Evolutionary conservation across 805 yeast genomes (phyloP).

Genomic region (Barnettozyma salicaria): DNA sequence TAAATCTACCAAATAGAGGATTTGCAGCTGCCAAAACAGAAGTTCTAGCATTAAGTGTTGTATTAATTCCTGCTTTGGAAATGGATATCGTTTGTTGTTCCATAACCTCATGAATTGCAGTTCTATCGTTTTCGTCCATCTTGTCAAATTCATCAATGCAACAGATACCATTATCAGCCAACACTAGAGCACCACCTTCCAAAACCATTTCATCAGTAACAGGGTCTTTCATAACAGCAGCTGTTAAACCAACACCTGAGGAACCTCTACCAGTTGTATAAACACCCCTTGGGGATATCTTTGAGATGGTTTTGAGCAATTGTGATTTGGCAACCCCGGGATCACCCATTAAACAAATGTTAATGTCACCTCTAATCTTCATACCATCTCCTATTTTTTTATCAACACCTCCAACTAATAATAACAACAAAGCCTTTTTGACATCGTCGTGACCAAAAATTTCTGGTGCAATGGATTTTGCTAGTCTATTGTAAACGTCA

Average conservation of each 20-base stretch:
- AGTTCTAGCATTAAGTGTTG: conserved; percentile 91
- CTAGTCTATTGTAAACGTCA: conserved; percentile 70
- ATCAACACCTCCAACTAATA: conserved; percentile 92
- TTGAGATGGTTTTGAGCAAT: conserved; percentile 80
- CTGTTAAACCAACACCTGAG: conserved; percentile 97
- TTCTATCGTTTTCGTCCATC: conserved; percentile 95
- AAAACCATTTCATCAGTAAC: conserved; percentile 98
- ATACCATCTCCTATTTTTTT: conserved; percentile 94
- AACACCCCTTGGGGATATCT: conserved; percentile 93
- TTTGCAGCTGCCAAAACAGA: conserved; percentile 98
- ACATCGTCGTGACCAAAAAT: conserved; percentile 92
- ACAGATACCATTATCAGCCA: conserved; percentile 97
- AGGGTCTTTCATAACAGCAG: conserved; percentile 98
- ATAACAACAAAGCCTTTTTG: conserved; percentile 78
- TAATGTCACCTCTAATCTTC: conserved; percentile 95
- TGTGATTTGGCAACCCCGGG: conserved; percentile 99
- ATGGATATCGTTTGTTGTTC: conserved; percentile 98
- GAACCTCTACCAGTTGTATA: conserved; percentile 98
- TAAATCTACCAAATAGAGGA: conserved; percentile 92
- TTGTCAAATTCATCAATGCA: conserved; percentile 99
- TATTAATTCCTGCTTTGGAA: conserved; percentile 95
- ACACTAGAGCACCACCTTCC: conserved; percentile 96
- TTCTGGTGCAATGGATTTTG: conserved; percentile 94
- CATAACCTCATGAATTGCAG: conserved; percentile 99
- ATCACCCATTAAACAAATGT: conserved; percentile 95